Evolutionary conservation across 192 early-diverging fungal genomes (phyloP).

Genomic region (Coemansia sp.): DNA sequence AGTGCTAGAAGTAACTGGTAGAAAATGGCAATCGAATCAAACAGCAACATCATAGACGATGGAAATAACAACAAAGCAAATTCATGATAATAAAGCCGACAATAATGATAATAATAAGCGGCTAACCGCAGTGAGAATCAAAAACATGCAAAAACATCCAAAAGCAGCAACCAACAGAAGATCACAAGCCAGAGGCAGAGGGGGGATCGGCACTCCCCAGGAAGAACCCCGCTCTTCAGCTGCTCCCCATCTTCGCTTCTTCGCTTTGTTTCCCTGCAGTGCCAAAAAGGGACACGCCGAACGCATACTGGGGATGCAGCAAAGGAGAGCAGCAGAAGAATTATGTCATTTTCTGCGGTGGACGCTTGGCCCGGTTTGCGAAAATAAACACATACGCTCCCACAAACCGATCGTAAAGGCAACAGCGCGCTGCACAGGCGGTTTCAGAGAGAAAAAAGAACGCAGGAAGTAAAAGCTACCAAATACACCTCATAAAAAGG

Average conservation of each 20-base stretch:
- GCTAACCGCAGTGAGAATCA: not conserved
- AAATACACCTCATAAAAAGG: slow-evolving; percentile 4
- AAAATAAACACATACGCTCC: not conserved
- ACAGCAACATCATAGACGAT: no score
- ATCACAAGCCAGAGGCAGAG: not conserved
- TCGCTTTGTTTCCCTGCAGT: slow-evolving; percentile 1
- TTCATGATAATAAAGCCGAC: not conserved
- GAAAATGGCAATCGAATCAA: no score
- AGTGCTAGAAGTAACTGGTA: no score
- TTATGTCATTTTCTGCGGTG: slow-evolving; percentile 32
- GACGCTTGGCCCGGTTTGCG: not conserved
- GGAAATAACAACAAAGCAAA: no score
- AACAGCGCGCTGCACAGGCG: not conserved
- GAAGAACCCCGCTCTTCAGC: not conserved
- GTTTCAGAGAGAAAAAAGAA: not conserved
- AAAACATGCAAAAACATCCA: not conserved
- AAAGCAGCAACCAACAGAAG: slow-evolving; percentile 3
- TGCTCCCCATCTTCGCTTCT: not conserved
- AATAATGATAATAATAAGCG: not conserved
- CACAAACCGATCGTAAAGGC: slow-evolving; percentile 3
- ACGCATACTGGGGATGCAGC: slow-evolving; percentile 15
- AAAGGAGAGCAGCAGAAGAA: slow-evolving; percentile 6
- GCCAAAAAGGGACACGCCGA: slow-evolving; percentile 2
- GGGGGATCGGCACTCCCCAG: slow-evolving; percentile 2
- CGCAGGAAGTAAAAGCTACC: not conserved